These are phyloP conservation scores for Piloderma croceum DNA, from an alignment of 768 basidiomycete genomes.

Conservation along the genomic window DNA sequence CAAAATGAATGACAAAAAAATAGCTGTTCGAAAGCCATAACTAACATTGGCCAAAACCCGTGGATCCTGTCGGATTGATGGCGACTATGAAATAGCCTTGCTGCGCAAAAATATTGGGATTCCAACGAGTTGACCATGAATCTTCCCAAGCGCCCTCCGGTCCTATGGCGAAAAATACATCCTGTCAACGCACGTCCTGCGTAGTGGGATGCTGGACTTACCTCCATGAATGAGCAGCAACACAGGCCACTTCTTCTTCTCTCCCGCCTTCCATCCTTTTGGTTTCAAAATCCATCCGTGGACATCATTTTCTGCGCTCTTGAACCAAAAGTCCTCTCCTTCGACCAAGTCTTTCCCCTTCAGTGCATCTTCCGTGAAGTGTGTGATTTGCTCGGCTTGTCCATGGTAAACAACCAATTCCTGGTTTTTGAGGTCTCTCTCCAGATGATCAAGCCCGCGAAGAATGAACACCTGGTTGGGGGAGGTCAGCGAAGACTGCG, in stretches of 20 bases:
- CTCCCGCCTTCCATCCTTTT: slow-evolving; percentile 60
- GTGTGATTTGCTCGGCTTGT: slow-evolving; percentile 47
- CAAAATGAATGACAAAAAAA: neutral
- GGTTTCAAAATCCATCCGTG: slow-evolving; percentile 88
- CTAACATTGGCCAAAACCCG: slow-evolving; percentile 83
- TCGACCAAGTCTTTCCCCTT: slow-evolving; percentile 50
- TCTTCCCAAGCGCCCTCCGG: slow-evolving; percentile 88
- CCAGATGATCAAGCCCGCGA: slow-evolving; percentile 38
- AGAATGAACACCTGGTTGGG: slow-evolving; percentile 80
- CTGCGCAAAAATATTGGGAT: slow-evolving; percentile 79
- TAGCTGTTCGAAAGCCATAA: slow-evolving; percentile 2
- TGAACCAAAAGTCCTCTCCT: slow-evolving; percentile 87
- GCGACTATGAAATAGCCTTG: slow-evolving; percentile 86
- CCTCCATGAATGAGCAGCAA: slow-evolving; percentile 81
- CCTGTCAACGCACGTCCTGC: slow-evolving; percentile 3
- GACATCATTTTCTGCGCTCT: slow-evolving; percentile 70
- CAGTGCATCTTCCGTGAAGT: slow-evolving; percentile 53
- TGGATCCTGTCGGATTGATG: slow-evolving; percentile 93
- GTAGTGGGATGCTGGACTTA: slow-evolving; percentile 11
- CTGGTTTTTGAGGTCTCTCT: too few species aligned
- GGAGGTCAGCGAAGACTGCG: slow-evolving; percentile 64
- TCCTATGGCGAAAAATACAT: slow-evolving; percentile 37
- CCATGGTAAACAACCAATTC: slow-evolving; percentile 27
- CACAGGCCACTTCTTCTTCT: slow-evolving; percentile 72
- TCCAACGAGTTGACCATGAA: slow-evolving; percentile 90